These are phyloP conservation scores for Aureobasidium sp. DNA, from an alignment of 2,329 filamentous ascomycete species.

Conservation along the genomic window DNA sequence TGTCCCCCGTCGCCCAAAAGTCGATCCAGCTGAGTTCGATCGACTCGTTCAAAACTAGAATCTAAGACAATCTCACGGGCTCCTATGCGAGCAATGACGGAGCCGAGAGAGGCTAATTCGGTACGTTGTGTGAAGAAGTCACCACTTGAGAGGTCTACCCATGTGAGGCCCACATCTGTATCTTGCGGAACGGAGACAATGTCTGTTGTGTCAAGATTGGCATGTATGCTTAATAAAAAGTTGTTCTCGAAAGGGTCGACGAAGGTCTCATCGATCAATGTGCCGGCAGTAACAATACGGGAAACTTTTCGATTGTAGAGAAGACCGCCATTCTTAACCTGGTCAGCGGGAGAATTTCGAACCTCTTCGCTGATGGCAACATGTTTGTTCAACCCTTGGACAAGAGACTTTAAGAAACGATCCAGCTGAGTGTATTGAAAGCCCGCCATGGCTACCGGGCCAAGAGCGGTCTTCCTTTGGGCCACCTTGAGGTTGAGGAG, in stretches of 20 bases:
- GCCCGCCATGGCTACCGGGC: slow-evolving; percentile 83
- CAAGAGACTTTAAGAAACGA: slow-evolving; percentile 83
- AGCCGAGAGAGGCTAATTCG: slow-evolving; percentile 63
- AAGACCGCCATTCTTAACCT: slow-evolving; percentile 66
- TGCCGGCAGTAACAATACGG: slow-evolving; percentile 87
- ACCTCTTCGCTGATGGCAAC: slow-evolving; percentile 95
- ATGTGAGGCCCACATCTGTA: slow-evolving; percentile 66
- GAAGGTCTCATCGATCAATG: slow-evolving; percentile 94
- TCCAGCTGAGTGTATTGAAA: slow-evolving; percentile 93
- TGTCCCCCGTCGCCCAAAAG: slow-evolving; percentile 44
- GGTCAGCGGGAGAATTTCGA: slow-evolving; percentile 62
- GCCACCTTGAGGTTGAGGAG: slow-evolving; percentile 82
- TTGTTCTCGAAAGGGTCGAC: slow-evolving; percentile 93
- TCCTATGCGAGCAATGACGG: slow-evolving; percentile 72
- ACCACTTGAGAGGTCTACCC: slow-evolving; percentile 92
- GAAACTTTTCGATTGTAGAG: slow-evolving; percentile 80
- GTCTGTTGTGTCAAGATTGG: slow-evolving; percentile 30
- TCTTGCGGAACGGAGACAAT: slow-evolving; percentile 7
- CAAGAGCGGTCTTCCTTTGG: slow-evolving; percentile 69
- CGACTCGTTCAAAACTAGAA: slow-evolving; percentile 42
- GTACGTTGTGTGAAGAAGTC: slow-evolving; percentile 83
- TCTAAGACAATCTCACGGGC: slow-evolving; percentile 81
- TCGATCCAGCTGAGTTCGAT: slow-evolving; percentile 21
- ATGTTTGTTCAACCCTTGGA: slow-evolving; percentile 82
- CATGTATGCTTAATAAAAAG: slow-evolving; percentile 75